A percentile compares a stretch with the other conserved stretches of the same genome.
Evolutionary conservation across 352 stramenopile species (phyloP).

Genomic region (Pythium chondricola): DNA sequence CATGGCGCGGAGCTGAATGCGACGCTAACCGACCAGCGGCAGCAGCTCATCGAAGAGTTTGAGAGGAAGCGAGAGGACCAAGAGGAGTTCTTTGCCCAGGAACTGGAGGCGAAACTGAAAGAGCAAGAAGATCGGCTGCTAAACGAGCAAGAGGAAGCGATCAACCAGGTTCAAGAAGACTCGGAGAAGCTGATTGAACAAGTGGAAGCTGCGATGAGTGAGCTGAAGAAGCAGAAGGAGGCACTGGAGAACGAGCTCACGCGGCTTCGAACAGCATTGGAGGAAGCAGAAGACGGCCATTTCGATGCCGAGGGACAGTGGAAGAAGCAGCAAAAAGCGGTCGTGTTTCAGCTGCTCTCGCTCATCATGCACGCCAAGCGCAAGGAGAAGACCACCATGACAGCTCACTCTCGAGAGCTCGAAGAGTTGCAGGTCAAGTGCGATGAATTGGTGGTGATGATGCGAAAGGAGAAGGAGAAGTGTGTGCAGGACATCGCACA

Average conservation of each 20-base stretch:
- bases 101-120: slow-evolving; percentile 31
- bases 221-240: slow-evolving; percentile 74
- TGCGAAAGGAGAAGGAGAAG: slow-evolving; percentile 27
- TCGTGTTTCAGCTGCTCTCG: slow-evolving; percentile 43
- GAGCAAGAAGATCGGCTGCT: slow-evolving; percentile 38
- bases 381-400: slow-evolving; percentile 18
- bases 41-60: slow-evolving; percentile 12
- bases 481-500: slow-evolving; percentile 23
- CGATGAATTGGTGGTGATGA: slow-evolving; percentile 18
- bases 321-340: slow-evolving; percentile 50
- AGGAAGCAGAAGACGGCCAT: slow-evolving; percentile 69
- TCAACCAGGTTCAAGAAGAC: slow-evolving; percentile 72
- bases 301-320: slow-evolving; percentile 58
- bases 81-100: slow-evolving; percentile 20
- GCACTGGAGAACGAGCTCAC: slow-evolving; percentile 49
- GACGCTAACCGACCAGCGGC: slow-evolving; percentile 5
- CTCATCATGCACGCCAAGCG: slow-evolving; percentile 37
- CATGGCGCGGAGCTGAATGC: not conserved
- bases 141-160: slow-evolving; percentile 65
- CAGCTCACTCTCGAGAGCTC: slow-evolving; percentile 13
- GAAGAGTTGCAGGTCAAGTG: slow-evolving; percentile 14
- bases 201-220: slow-evolving; percentile 59
- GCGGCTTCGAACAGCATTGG: slow-evolving; percentile 39
- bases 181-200: slow-evolving; percentile 74
- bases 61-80: slow-evolving; percentile 25